phyloP scores from a whole-genome alignment of 148 eudicot species.

The Vaccinium macrocarpon region DNA sequence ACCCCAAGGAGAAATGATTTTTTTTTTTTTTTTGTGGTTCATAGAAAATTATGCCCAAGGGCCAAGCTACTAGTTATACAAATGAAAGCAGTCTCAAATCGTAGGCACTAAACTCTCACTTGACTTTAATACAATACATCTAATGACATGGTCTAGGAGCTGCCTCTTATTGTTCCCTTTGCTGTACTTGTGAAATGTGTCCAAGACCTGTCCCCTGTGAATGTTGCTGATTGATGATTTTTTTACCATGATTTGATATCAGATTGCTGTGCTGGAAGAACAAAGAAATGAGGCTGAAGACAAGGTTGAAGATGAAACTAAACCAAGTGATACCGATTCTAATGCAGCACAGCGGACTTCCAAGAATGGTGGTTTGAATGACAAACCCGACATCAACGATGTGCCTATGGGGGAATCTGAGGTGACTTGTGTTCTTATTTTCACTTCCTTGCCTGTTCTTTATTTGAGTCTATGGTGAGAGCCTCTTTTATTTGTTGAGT shows the following conservation, averaged over 20 bases:
- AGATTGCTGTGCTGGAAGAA: conserved; percentile 82
- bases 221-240: conserved; percentile 10
- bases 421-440: conserved; percentile 36
- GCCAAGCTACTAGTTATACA: background rate
- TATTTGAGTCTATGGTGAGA: background rate
- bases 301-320: conserved; percentile 60
- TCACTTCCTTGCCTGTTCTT: background rate
- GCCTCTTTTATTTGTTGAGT: background rate
- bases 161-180: background rate
- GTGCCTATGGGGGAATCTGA: conserved; percentile 74
- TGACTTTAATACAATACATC: background rate
- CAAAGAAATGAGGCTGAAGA: conserved; percentile 62
- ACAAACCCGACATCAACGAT: conserved; percentile 85
- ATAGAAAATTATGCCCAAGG: background rate
- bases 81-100: background rate
- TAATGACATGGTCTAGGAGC: background rate
- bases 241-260: conserved; percentile 16
- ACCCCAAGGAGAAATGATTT: background rate
- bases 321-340: conserved; percentile 34
- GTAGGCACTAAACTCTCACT: background rate
- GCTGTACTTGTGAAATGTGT: background rate
- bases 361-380: conserved; percentile 39
- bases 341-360: conserved; percentile 33
- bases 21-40: background rate
- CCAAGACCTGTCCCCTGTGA: background rate